Percentiles rank a stretch among this genome's conserved stretches.
Evolutionary conservation across 2,329 filamentous ascomycete genomes (phyloP).

Genomic region (Cordyceps javanica): DNA sequence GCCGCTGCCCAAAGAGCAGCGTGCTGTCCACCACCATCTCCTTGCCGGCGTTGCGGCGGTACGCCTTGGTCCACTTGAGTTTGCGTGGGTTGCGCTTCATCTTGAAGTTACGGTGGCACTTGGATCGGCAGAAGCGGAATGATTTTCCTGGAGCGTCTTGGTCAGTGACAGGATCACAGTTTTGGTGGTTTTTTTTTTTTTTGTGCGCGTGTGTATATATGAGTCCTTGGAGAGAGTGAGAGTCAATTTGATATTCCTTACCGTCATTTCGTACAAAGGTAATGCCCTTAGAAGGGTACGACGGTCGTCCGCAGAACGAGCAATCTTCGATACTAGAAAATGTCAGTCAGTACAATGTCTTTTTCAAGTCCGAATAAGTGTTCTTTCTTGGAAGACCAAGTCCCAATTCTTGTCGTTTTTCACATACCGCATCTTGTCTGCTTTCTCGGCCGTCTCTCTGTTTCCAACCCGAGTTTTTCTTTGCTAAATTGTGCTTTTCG

Average conservation of each 20-base stretch:
- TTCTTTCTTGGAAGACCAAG: background rate
- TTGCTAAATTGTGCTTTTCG: background rate
- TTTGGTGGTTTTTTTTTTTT: background rate
- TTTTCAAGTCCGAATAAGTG: background rate
- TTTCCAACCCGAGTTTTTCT: background rate
- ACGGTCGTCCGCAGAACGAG: constrained; percentile 42
- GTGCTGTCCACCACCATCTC: constrained; percentile 90
- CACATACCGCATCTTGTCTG: constrained; percentile 14
- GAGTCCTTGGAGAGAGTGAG: too few relatives aligned
- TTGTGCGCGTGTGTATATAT: too few relatives aligned
- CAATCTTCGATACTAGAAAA: constrained; percentile 36
- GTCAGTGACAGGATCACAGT: background rate
- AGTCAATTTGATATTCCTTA: constrained; percentile 15
- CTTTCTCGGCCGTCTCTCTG: constrained; percentile 6
- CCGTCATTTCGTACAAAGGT: constrained; percentile 45
- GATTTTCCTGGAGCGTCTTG: constrained; percentile 28
- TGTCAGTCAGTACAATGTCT: constrained; percentile 2
- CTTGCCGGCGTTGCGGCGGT: constrained; percentile 74
- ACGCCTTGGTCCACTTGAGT: constrained; percentile 94
- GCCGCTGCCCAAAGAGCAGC: constrained; percentile 82
- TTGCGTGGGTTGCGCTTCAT: constrained; percentile 98
- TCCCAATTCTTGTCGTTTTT: background rate
- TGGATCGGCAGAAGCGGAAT: constrained; percentile 55
- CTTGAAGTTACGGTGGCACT: constrained; percentile 71
- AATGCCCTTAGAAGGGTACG: constrained; percentile 52